Conservation (phyloP, 306 rosid genomes). For the Ochetophila trinervis region DNA sequence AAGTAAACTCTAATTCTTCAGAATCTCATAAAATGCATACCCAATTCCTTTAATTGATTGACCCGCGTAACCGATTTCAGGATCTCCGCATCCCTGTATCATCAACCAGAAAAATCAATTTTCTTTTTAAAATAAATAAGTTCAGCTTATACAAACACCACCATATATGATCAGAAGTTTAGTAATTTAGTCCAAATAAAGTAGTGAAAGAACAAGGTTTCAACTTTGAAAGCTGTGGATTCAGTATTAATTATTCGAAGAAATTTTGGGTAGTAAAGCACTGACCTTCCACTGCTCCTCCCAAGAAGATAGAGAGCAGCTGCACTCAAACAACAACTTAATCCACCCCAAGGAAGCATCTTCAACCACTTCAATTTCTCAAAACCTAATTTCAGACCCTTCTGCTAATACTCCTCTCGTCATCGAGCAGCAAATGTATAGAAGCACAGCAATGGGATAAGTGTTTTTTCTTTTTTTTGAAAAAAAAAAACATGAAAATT, state of each 20-base stretch:
- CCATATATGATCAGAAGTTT: background rate
- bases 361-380: conserved; percentile 17
- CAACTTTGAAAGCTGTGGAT: background rate
- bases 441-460: background rate
- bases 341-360: conserved; percentile 94
- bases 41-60: conserved; percentile 84
- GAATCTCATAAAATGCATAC: conserved; percentile 33
- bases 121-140: background rate
- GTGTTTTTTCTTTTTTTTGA: too few species aligned
- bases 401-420: background rate
- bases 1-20: background rate
- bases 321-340: conserved; percentile 92
- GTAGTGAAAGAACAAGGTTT: background rate
- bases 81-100: conserved; percentile 73
- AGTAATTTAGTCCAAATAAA: background rate
- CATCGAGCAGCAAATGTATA: background rate
- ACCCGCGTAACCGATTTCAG: conserved; percentile 78
- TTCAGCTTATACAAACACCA: background rate
- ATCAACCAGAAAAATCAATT: background rate
- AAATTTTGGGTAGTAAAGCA: background rate
- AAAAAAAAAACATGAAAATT: too few species aligned
- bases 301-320: conserved; percentile 97
- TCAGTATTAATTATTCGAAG: background rate
- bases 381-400: conserved; percentile 23
- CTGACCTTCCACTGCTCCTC: conserved; percentile 87